Base-by-base conservation (phyloP, 371 early-diverging fungal genomes). In the Fennellomyces sp. region DNA sequence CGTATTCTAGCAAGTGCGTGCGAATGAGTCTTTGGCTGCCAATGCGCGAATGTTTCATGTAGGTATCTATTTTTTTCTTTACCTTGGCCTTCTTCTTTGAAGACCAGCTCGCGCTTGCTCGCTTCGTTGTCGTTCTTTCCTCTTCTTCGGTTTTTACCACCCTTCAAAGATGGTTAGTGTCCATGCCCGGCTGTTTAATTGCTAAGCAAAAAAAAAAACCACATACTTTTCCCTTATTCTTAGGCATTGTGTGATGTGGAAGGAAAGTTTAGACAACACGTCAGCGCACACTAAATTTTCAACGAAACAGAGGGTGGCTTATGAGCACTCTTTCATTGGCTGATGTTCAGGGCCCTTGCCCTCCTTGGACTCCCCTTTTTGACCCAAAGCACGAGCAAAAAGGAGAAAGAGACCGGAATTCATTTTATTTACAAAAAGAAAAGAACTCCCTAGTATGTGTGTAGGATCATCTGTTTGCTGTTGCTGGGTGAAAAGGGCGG, bases 61-160 rank as follows among this genome's bases (percentile, higher is more conserved):
- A 51, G 30, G 26, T 10, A 12, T 31, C 15, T 19, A 27, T 27
- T 42, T 23, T 39, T 35, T 8, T 2, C 15, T n/a, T 69, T 82
- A 87, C 90, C 88, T 85, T 97, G 97, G 57, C 94, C 96, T 72
- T 96, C 96, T 74, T 94, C 96, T 71, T 93, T 94, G 78, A 94
- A 94, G 62, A 93, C 83, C 60, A 97, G 80, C 77, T 97, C 98
- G 69, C 97, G 89, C 89, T 98, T 98, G 63, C 91, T 92, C 58
- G 82, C 86, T 68, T 95, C 97, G 73, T 88, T 91, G 71, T 97
- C 97, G 84, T 94, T 94, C 93, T 97, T 98, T 87, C 97, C 97
- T 79, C 96, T 89, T 80, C 91, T 86, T 80, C 94, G 82, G 83
- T 93, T 95, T 86, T 96, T 97, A 79, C 98, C 98, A 85, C 98